Percentiles rank a stretch among this genome's conserved stretches.
Evolutionary conservation across 106 monocot genomes (phyloP).

Genomic region (Dactylorhiza incarnata): DNA sequence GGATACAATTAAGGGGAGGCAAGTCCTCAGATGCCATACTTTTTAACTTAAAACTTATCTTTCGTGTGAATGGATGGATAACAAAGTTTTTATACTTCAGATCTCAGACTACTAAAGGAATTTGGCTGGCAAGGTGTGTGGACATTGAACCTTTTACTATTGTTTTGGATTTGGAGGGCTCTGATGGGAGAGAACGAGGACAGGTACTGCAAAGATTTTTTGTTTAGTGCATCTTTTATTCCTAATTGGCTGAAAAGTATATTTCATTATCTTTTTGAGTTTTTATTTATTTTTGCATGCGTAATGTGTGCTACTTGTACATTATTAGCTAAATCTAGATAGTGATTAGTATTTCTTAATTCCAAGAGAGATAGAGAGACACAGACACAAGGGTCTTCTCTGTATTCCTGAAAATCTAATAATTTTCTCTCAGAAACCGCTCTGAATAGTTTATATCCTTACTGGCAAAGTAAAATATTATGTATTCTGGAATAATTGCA

Average conservation of each 20-base stretch:
- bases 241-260: not conserved
- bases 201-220: slow-evolving; percentile 37
- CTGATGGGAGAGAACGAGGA: slow-evolving; percentile 93
- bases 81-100: slow-evolving; percentile 25
- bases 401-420: not conserved
- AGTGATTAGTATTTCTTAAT: not conserved
- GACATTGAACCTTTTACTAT: slow-evolving; percentile 85
- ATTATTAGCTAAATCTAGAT: not conserved
- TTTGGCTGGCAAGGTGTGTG: slow-evolving; percentile 75
- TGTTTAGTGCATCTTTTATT: not conserved
- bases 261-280: not conserved
- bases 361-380: no score
- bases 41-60: not conserved
- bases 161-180: slow-evolving; percentile 97
- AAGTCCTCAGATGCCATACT: slow-evolving; percentile 15
- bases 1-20: slow-evolving; percentile 91
- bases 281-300: not conserved
- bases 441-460: not conserved
- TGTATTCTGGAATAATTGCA: not conserved
- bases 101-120: slow-evolving; percentile 93
- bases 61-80: not conserved
- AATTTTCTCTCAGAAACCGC: not conserved
- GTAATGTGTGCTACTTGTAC: not conserved
- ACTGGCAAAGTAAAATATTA: not conserved
- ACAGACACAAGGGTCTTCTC: no score